phyloP scores from a whole-genome alignment of 768 basidiomycete genomes.

The Leccinum barrowsii region DNA sequence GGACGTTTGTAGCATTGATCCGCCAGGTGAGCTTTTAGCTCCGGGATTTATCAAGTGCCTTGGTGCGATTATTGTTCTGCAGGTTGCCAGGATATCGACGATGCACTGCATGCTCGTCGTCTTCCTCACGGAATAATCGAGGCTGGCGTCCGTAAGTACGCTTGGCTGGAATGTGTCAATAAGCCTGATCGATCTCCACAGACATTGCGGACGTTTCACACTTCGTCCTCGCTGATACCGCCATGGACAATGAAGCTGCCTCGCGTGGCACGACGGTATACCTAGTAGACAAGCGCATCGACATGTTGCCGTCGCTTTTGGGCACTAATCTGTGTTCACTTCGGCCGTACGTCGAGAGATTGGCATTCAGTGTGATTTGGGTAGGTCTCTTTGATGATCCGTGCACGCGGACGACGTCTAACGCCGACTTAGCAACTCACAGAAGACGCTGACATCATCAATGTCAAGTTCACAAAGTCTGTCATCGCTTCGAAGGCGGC shows the following conservation, averaged over 20 bases:
- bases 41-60: conserved; percentile 3
- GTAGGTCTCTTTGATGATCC: conserved; percentile 37
- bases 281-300: conserved; percentile 43
- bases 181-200: conserved; percentile 28
- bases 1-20: conserved; percentile 95
- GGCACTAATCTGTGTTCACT: conserved; percentile 96
- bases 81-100: conserved; percentile 98
- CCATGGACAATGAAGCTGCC: conserved; percentile 74
- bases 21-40: conserved; percentile 58
- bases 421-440: conserved; percentile 69
- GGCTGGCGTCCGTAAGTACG: conserved; percentile 90
- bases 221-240: conserved; percentile 88
- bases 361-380: conserved; percentile 97
- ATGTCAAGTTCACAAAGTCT: conserved; percentile 90
- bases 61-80: background rate
- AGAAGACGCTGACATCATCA: conserved; percentile 83
- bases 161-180: background rate
- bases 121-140: conserved; percentile 94
- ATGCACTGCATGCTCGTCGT: conserved; percentile 86
- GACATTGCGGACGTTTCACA: conserved; percentile 99
- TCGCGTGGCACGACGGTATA: too few relatives aligned
- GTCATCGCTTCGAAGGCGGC: conserved; percentile 96
- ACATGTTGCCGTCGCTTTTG: conserved; percentile 92
- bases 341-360: conserved; percentile 84
- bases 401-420: background rate